Evolutionary conservation across 2,329 filamentous ascomycete genomes (phyloP), one percentile per base, ranked within the genome.

Genomic region (Arthrocladium fulminans): DNA sequence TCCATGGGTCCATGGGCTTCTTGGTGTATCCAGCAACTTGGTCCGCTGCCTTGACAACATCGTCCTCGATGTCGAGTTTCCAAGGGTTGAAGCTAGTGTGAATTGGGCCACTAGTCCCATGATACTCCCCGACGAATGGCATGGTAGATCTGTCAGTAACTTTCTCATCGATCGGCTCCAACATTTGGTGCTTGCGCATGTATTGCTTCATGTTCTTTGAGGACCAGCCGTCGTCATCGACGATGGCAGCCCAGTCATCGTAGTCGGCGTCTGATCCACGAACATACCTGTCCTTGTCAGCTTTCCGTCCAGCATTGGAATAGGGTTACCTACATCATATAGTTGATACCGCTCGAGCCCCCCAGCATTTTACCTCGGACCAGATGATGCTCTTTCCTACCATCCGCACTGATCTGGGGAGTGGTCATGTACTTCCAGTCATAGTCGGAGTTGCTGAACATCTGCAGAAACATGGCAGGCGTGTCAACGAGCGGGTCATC

Each of bases 161-260:
- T 19, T 50, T 45, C 9, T 53, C 48, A 10, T 60, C 54, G 3
- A 57, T 44, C 4, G 64, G 59, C 34, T 62, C 60, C 4, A 63
- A 60, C 1, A 58, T 65, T 52, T 67, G 58, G 45, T 58, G 58
- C 63, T 73, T 73, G 32, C 63, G 61, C 74, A 59, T 59, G 43
- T 63, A 62, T 22, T 53, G 53, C 42, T 56, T 51, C 46, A 61
- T 52, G 34, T 52, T 57, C 20, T 59, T 50, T 51, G 59, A 60
- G 6, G 55, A 53, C 64, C 63, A 65, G 8, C 57, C 55, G 5
- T 47, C 2, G 47, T 65, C 63, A 2, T 63, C 59, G 13, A 48
- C 55, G 2, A 65, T 39, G 20, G 60, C 49, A 3, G 48, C 60
- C 63, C 63, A 66, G 13, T 57, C 57, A 55, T 66, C 59, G 38